phyloP scores from a whole-genome alignment of 805 yeast species.

The Ogataea angusta region DNA sequence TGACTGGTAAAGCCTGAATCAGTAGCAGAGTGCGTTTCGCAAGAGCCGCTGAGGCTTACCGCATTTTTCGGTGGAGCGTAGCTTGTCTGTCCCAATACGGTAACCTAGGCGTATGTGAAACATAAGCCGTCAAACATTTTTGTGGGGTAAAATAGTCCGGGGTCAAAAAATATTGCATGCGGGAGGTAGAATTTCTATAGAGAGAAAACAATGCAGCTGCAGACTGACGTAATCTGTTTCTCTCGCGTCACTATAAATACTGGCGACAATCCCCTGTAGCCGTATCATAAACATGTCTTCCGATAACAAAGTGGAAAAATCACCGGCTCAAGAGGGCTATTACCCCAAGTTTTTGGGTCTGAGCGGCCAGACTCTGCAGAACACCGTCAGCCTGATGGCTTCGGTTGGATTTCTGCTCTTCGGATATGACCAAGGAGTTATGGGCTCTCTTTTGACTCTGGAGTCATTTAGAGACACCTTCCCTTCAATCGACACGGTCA shows the following conservation, averaged over 20 bases:
- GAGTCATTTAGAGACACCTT: constrained; percentile 22
- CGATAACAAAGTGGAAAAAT: no score
- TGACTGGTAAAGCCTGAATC: no score
- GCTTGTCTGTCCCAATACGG: neutral
- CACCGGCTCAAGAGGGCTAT: neutral
- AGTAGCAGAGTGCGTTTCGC: no score
- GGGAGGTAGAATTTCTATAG: neutral
- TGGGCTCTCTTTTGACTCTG: constrained; percentile 35
- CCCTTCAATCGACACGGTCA: constrained; percentile 23
- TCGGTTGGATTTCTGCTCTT: constrained; percentile 39
- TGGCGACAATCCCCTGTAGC: neutral
- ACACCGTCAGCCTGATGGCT: constrained; percentile 21
- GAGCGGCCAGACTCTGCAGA: constrained; percentile 19
- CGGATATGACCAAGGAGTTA: constrained; percentile 53
- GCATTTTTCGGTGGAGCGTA: no score
- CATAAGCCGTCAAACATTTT: neutral
- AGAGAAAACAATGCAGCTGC: neutral
- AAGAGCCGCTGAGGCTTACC: no score
- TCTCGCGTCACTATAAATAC: neutral
- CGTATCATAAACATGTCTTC: neutral
- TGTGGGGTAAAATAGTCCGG: constrained; percentile 1
- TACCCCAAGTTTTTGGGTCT: constrained; percentile 14
- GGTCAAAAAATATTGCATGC: neutral
- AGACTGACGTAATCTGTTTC: neutral
- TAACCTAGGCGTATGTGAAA: neutral